Percentiles rank a stretch among this genome's conserved stretches.
These are phyloP conservation scores for Quillaja saponaria DNA, from an alignment of 306 rosid species.

Conservation along the genomic window DNA sequence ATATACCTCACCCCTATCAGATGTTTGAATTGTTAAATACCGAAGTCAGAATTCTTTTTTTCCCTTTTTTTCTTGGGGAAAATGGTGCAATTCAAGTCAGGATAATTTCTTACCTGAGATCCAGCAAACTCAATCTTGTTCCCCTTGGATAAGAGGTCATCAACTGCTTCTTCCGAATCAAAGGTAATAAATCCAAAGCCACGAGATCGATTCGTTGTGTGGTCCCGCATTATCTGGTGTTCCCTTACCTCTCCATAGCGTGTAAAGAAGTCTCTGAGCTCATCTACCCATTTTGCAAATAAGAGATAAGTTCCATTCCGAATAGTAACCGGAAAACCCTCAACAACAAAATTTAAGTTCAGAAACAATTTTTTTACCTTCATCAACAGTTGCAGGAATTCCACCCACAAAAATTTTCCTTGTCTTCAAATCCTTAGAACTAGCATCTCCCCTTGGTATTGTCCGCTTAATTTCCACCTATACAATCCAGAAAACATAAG, in stretches of 20 bases:
- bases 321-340: constrained; percentile 6
- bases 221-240: constrained; percentile 88
- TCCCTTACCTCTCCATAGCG: constrained; percentile 81
- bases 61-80: not conserved
- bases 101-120: constrained; percentile 64
- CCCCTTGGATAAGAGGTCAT: constrained; percentile 77
- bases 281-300: constrained; percentile 50
- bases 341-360: constrained; percentile 12
- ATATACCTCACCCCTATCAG: no score
- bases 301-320: constrained; percentile 16
- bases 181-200: constrained; percentile 84
- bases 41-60: not conserved
- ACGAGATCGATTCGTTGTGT: constrained; percentile 83
- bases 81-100: constrained; percentile 10
- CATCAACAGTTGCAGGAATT: constrained; percentile 81
- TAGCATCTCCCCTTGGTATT: constrained; percentile 83
- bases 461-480: constrained; percentile 97
- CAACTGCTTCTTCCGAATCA: constrained; percentile 84
- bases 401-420: constrained; percentile 95
- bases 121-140: constrained; percentile 89
- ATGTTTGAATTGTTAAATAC: constrained; percentile 3
- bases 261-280: constrained; percentile 70
- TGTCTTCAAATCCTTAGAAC: constrained; percentile 85
- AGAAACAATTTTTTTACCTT: constrained; percentile 59
- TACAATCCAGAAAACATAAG: constrained; percentile 37